Base-by-base conservation (phyloP, 495 filamentous ascomycete species). In the Friedmanniomyces simplex region DNA sequence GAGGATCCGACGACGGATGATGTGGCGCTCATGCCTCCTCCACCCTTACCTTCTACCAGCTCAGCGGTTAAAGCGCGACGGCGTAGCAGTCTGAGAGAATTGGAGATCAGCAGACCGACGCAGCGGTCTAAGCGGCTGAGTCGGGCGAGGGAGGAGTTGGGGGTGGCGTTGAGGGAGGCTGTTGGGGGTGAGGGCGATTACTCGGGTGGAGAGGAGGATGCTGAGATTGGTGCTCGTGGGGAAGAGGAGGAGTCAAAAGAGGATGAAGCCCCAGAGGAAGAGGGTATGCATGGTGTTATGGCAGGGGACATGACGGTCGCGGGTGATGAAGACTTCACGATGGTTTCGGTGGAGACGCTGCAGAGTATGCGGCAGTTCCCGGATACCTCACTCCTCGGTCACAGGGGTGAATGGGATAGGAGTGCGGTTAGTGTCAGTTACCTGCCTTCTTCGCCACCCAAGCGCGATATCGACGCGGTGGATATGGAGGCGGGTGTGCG, bases 311-410 rank as follows among this genome's bases (percentile, higher is more conserved):
- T 64, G 26, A 71, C 68, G 7, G 60, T 72, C 12, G 42, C 66
- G 3, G 63, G 65, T 26, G 69, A 68, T 46, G 69, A 72, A 46
- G 66, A 67, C 26, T 72, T 72, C 60, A 72, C 67, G 46, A 71
- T 72, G 67, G 58, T 72, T 1, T 72, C 70, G 1, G 62, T 71
- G 2, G 65, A 69, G 10, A 69, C 68, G 11, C 51, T 72, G 37
- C 63, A 66, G 25, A 68, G 65, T 43, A 60, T 50, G 22, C 50
- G 46, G 14, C 14, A 45, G 22, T 8, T 50, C n/a, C n/a, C n/a
- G n/a, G n/a, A n/a, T n/a, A n/a, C 50, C 2, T 25, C 46, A 20
- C 11, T 63, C 7, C 39, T 50, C 22, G 30, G 43, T 50, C 32
- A 18, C 34, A 7, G 30, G 37, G n/a, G 18, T 49, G 55, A 43